Percentiles rank a stretch among this genome's conserved stretches.
These are phyloP conservation scores for Leishmania aethiopica DNA, from an alignment of 208 protist genomes.

Conservation along the genomic window DNA sequence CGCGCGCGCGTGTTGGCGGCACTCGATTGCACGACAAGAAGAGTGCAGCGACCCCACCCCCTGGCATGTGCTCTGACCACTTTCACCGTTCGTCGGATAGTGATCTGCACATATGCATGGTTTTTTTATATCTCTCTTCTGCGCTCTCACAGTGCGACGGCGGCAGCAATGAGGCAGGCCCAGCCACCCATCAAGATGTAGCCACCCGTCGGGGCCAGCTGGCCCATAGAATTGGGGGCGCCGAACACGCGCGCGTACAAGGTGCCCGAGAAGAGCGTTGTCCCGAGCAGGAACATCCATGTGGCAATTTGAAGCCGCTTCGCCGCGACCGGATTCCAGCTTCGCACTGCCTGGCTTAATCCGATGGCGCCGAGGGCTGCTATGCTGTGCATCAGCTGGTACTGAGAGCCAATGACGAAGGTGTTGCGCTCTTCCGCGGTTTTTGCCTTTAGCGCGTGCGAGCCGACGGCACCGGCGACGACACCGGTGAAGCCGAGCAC, in stretches of 20 bases:
- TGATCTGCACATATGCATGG: not conserved
- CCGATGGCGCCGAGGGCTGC: conserved; percentile 33
- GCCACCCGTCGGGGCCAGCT: conserved; percentile 42
- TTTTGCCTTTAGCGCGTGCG: conserved; percentile 37
- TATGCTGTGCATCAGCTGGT: conserved; percentile 61
- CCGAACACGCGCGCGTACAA: conserved; percentile 48
- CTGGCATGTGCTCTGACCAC: not conserved
- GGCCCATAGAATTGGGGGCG: conserved; percentile 25
- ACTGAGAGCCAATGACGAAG: conserved; percentile 37
- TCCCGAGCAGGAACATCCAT: conserved; percentile 38
- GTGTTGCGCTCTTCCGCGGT: conserved; percentile 30
- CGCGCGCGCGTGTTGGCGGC: not conserved
- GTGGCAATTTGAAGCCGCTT: conserved; percentile 22
- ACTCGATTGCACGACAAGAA: not conserved
- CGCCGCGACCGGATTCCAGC: conserved; percentile 17
- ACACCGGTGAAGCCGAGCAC: conserved; percentile 41
- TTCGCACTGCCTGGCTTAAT: conserved; percentile 11
- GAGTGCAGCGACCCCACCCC: not conserved
- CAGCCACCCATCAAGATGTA: conserved; percentile 53
- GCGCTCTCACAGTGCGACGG: conserved; percentile 20
- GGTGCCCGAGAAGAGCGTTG: conserved; percentile 44
- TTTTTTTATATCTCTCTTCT: not conserved
- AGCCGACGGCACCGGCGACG: conserved; percentile 40
- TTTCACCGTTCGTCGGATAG: not conserved
- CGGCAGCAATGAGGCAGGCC: conserved; percentile 29